Evolutionary conservation across 139 green algal genomes (phyloP).

Genomic region (Chlamydomonas schloesseri): DNA sequence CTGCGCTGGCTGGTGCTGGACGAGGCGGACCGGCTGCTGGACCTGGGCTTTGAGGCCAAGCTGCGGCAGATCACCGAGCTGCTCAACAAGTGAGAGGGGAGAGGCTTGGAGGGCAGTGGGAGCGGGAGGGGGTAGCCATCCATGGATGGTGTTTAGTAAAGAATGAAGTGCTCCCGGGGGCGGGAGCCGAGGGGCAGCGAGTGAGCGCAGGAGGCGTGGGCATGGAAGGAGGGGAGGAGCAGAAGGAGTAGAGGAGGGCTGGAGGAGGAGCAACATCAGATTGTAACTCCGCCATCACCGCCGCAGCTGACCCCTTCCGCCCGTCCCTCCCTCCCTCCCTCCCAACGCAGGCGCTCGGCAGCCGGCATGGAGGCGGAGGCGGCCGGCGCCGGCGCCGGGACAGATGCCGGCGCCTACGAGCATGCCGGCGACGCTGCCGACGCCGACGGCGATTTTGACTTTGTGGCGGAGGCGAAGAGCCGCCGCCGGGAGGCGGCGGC

Average conservation of each 20-base stretch:
- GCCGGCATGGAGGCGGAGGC: too few relatives aligned
- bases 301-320: too few relatives aligned
- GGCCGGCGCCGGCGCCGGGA: too few relatives aligned
- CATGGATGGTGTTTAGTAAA: too few relatives aligned
- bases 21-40: slow-evolving; percentile 92
- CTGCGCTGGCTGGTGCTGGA: slow-evolving; percentile 94
- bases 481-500: not conserved
- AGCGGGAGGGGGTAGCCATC: not conserved
- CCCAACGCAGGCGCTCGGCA: too few relatives aligned
- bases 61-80: slow-evolving; percentile 72
- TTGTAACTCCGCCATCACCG: too few relatives aligned
- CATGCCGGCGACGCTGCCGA: not conserved
- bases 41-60: slow-evolving; percentile 94
- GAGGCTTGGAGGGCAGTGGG: not conserved
- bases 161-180: too few relatives aligned
- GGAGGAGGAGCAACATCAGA: too few relatives aligned
- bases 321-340: too few relatives aligned
- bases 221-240: too few relatives aligned
- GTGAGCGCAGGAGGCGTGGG: not conserved
- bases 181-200: too few relatives aligned
- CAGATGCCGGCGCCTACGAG: not conserved
- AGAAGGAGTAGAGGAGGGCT: too few relatives aligned
- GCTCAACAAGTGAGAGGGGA: slow-evolving; percentile 44
- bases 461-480: not conserved
- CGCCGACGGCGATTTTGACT: not conserved